A percentile compares a stretch with the other conserved stretches of the same genome.
phyloP scores from a whole-genome alignment of 352 stramenopile genomes.

The Pythium aquatile region DNA sequence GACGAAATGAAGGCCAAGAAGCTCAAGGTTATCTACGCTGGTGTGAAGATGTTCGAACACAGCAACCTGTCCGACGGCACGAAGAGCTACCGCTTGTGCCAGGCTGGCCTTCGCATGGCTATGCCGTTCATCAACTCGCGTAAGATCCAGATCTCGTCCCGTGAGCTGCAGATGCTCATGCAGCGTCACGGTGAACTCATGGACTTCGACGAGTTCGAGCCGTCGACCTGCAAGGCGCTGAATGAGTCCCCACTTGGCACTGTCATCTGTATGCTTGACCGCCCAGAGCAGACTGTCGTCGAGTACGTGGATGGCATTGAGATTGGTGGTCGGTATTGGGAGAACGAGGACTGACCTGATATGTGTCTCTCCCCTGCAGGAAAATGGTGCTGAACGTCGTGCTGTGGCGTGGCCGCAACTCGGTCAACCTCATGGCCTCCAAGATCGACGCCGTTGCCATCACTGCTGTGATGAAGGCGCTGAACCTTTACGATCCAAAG shows the following conservation, averaged over 20 bases:
- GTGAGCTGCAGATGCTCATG: slow-evolving; percentile 86
- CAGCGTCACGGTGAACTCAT: slow-evolving; percentile 80
- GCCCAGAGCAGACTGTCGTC: slow-evolving; percentile 51
- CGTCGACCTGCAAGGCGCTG: slow-evolving; percentile 44
- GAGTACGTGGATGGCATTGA: slow-evolving; percentile 49
- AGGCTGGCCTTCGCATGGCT: slow-evolving; percentile 83
- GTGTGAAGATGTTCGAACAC: slow-evolving; percentile 92
- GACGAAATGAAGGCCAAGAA: slow-evolving; percentile 87
- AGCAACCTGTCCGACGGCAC: slow-evolving; percentile 68
- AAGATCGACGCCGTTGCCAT: slow-evolving; percentile 80
- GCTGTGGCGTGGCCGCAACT: slow-evolving; percentile 84
- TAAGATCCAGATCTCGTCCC: slow-evolving; percentile 56
- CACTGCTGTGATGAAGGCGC: slow-evolving; percentile 79
- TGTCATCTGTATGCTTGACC: slow-evolving; percentile 70
- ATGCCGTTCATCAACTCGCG: slow-evolving; percentile 78
- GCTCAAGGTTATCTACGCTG: slow-evolving; percentile 89
- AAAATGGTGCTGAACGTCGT: slow-evolving; percentile 84
- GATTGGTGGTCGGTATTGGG: neutral
- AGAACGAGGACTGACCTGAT: too few species aligned
- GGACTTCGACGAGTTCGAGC: slow-evolving; percentile 82
- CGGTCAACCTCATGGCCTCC: slow-evolving; percentile 83
- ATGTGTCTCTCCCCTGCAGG: slow-evolving; percentile 29
- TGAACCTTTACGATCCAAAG: slow-evolving; percentile 65
- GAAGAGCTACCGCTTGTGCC: slow-evolving; percentile 87
- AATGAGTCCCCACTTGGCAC: slow-evolving; percentile 67